phyloP scores from a whole-genome alignment of 2,329 filamentous ascomycete genomes.

The Pestalotiopsis sp. region DNA sequence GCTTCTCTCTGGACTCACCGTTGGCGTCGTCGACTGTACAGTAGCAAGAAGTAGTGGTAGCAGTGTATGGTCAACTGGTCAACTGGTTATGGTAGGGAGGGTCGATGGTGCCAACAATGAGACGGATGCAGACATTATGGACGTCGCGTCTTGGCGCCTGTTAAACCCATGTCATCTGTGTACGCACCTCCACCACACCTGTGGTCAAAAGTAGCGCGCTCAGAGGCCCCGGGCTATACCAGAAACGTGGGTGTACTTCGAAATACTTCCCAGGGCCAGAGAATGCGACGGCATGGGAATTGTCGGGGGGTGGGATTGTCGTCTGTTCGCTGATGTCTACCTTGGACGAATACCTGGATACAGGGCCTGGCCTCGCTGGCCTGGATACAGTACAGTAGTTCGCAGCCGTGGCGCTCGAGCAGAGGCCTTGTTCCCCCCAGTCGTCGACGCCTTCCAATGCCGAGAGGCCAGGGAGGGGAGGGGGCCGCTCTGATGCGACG shows the following conservation, averaged over 20 bases:
- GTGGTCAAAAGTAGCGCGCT: constrained; percentile 4
- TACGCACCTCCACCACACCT: constrained; percentile 12
- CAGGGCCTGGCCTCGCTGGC: too few relatives aligned
- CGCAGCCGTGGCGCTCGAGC: constrained; percentile 8
- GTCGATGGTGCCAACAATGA: constrained; percentile 5
- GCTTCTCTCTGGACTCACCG: background rate
- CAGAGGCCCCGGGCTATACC: background rate
- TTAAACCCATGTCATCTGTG: constrained; percentile 9
- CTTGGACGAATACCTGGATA: too few relatives aligned
- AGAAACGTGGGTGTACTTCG: constrained; percentile 10
- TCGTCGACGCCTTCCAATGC: background rate
- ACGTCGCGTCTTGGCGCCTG: constrained; percentile 9
- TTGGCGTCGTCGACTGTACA: background rate
- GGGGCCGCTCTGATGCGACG: background rate
- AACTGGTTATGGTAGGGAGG: background rate
- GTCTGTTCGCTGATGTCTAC: background rate
- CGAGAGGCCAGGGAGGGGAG: background rate
- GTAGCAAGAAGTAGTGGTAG: background rate
- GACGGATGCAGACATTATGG: background rate
- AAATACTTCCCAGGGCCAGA: constrained; percentile 1
- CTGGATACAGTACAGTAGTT: background rate
- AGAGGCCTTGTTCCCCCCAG: background rate
- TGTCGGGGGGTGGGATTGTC: background rate
- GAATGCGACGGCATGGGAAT: background rate
- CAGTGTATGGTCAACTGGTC: background rate